Percentiles rank a stretch among this genome's conserved stretches.
phyloP scores from a whole-genome alignment of 768 basidiomycete species.

The Suillus bovinus region DNA sequence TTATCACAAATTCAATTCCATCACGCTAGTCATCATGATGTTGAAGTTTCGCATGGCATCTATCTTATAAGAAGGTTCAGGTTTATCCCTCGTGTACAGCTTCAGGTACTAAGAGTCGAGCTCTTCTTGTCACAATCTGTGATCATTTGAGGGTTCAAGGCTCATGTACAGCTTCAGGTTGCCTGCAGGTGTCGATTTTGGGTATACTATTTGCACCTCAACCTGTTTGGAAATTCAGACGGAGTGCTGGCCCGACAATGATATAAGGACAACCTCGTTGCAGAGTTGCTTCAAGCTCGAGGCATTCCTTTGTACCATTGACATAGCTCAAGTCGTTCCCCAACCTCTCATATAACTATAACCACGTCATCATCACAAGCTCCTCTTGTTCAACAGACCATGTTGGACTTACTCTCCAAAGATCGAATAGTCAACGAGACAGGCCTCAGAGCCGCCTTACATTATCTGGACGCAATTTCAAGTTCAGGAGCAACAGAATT shows the following conservation, averaged over 20 bases:
- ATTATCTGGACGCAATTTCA: constrained; percentile 27
- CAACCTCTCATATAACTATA: too few relatives aligned
- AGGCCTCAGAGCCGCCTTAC: constrained; percentile 18
- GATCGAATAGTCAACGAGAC: constrained; percentile 18
- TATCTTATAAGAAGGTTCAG: too few relatives aligned
- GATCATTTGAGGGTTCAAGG: constrained; percentile 2
- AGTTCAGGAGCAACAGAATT: constrained; percentile 20
- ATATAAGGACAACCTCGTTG: background rate
- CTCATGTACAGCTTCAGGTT: background rate
- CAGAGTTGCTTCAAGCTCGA: background rate
- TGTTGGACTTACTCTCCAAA: constrained; percentile 4
- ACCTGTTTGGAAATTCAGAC: background rate
- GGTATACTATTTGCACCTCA: background rate
- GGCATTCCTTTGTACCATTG: background rate
- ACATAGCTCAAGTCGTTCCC: background rate
- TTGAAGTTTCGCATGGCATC: too few relatives aligned
- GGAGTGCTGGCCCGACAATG: background rate
- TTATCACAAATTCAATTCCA: too few relatives aligned
- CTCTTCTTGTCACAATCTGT: constrained; percentile 4
- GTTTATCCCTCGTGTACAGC: too few relatives aligned
- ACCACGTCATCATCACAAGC: too few relatives aligned
- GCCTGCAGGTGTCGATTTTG: background rate
- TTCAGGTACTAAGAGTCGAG: background rate
- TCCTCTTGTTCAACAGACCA: background rate
- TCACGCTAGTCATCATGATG: too few relatives aligned